Evolutionary conservation across 75 land plant species (phyloP).

Genomic region (Sequoia sempervirens): DNA sequence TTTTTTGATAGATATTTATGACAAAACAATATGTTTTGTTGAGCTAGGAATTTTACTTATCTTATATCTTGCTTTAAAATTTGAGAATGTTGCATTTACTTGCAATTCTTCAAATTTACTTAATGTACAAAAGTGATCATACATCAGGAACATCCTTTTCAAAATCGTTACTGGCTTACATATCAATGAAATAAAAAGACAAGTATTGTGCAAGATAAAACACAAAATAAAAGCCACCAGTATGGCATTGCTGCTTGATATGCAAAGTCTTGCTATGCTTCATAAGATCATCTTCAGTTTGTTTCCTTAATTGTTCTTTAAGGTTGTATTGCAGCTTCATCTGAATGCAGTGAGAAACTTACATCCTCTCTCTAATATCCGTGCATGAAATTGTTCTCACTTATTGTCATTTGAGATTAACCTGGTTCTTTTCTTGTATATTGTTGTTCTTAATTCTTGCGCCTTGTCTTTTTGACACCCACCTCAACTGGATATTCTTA

Average conservation of each 20-base stretch:
- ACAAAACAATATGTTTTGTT: background rate
- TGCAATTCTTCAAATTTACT: background rate
- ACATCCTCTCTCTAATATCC: background rate
- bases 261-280: background rate
- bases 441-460: background rate
- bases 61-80: background rate
- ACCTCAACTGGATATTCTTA: background rate
- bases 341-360: background rate
- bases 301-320: background rate
- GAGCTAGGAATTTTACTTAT: background rate
- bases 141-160: background rate
- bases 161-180: background rate
- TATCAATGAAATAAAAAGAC: background rate
- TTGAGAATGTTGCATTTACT: background rate
- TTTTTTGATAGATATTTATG: background rate
- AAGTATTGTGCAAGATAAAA: background rate
- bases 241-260: background rate
- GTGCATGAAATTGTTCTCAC: background rate
- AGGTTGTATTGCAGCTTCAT: background rate
- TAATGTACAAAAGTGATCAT: background rate
- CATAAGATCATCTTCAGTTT: background rate
- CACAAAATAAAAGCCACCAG: background rate
- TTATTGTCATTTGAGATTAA: background rate
- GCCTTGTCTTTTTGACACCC: background rate
- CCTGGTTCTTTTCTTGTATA: background rate